Base-by-base conservation (phyloP, 768 basidiomycete species). In the Trichaptum fuscoviolaceum region DNA sequence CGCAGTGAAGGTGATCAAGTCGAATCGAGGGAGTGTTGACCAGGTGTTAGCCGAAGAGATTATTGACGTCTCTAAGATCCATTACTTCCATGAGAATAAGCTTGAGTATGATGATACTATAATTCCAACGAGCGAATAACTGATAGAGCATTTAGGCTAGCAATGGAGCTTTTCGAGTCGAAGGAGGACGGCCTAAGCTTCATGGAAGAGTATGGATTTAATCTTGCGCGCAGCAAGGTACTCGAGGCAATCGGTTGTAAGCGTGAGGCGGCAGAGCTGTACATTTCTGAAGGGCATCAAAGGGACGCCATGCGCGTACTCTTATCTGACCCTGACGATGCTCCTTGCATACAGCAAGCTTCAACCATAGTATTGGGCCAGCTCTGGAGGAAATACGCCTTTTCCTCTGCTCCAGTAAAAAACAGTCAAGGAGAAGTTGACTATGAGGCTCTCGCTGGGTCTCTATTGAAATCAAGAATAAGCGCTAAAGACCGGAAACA, bases 161-260 rank as follows among this genome's bases (percentile, higher is more conserved):
- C 81, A 25, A 64, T 75, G 65, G 68, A 73, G 7, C 71, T 90
- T 2, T 91, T 91, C 66, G 67, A 76, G 0, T 76, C 80, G 0
- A 74, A 79, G 0, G 83, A 89, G 24, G 84, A 87, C 24, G 78
- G 79, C 23, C 68, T 87, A n/a, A 81, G 83, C 42, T 91, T 85
- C 66, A 77, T 87, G 20, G 82, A 87, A 64, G 80, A 84, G 4
- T 79, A 80, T 58, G 82, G 82, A 36, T 74, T 90, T 7, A 83
- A 86, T 68, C 67, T 78, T 15, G 81, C 84, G 7, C 84, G 78
- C 7, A 82, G 83, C 0, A 72, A 74, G 0, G 69, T 89, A 8
- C 75, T 87, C 15, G 77, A 78, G 30, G 73, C 75, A 4, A 76
- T 81, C 12, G 81, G 79, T 17, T 77, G 78, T 67, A 78, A 74